These are phyloP conservation scores for Paramarasmius palmivorus DNA, from an alignment of 1,284 basidiomycete genomes.

Conservation along the genomic window DNA sequence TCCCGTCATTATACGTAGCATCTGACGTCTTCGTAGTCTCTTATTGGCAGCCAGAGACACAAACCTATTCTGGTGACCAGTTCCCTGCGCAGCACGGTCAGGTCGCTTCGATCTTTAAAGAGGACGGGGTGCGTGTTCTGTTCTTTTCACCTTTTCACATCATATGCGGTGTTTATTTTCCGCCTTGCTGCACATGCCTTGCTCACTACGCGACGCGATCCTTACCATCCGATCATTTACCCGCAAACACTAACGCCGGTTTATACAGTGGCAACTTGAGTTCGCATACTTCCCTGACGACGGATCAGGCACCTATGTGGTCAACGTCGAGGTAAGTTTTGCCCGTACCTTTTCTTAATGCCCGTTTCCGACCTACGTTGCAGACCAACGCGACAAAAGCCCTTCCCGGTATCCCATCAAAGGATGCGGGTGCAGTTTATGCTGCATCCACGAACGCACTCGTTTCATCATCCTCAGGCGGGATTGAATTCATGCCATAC, in stretches of 20 bases:
- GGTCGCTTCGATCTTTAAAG: conserved; percentile 75
- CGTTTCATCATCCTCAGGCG: conserved; percentile 75
- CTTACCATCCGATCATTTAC: conserved; percentile 6
- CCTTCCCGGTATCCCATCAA: conserved; percentile 65
- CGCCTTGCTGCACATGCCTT: background rate
- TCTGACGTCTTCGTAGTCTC: conserved; percentile 49
- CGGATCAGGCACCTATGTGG: conserved; percentile 74
- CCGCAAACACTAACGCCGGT: background rate
- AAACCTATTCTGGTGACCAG: conserved; percentile 54
- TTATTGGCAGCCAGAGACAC: conserved; percentile 77
- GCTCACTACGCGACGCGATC: background rate
- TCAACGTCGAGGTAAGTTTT: conserved; percentile 65
- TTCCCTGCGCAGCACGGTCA: conserved; percentile 81
- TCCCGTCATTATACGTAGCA: conserved; percentile 1
- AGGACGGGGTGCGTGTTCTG: conserved; percentile 41
- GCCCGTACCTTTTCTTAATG: background rate
- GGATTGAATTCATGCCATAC: conserved; percentile 70
- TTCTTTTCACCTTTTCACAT: background rate
- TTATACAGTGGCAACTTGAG: conserved; percentile 73
- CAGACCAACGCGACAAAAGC: conserved; percentile 77
- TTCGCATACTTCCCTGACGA: conserved; percentile 87
- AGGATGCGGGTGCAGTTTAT: conserved; percentile 72
- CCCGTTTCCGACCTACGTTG: conserved; percentile 1
- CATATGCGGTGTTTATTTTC: background rate
- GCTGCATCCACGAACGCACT: conserved; percentile 70